phyloP scores from a whole-genome alignment of 1,284 basidiomycete species.

The Puccinia hordei region DNA sequence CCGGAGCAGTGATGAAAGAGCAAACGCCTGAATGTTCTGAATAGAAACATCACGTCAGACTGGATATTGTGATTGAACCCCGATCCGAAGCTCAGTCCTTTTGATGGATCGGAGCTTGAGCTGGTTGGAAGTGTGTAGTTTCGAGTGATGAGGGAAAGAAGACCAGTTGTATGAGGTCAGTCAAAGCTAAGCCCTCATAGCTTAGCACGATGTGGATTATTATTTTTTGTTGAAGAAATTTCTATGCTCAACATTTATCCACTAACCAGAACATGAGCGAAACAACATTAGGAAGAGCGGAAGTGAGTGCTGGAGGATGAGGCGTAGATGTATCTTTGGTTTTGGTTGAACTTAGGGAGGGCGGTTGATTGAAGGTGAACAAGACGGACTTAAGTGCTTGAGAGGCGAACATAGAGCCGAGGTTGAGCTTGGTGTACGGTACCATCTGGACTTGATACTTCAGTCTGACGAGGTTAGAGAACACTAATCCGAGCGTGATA shows the following conservation, averaged over 20 bases:
- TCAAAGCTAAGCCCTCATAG: background rate
- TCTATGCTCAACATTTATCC: background rate
- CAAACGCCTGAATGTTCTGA: background rate
- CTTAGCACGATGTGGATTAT: too few relatives aligned
- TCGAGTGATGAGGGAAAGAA: background rate
- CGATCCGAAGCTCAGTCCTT: background rate
- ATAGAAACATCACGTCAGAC: background rate
- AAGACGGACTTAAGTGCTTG: background rate
- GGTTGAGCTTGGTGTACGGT: background rate
- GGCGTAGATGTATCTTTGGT: background rate
- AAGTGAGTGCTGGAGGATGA: background rate
- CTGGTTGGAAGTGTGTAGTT: background rate
- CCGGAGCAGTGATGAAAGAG: background rate
- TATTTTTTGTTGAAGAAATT: background rate
- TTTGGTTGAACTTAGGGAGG: background rate
- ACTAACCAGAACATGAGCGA: background rate
- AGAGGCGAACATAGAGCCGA: background rate
- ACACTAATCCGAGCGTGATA: background rate
- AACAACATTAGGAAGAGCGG: background rate
- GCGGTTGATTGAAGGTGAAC: background rate
- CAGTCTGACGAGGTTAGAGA: background rate
- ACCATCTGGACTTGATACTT: background rate
- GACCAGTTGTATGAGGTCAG: background rate
- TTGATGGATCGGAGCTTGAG: background rate
- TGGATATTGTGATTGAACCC: background rate